Evolutionary conservation across 768 basidiomycete species (phyloP).

Genomic region (Tricholoma sp.): DNA sequence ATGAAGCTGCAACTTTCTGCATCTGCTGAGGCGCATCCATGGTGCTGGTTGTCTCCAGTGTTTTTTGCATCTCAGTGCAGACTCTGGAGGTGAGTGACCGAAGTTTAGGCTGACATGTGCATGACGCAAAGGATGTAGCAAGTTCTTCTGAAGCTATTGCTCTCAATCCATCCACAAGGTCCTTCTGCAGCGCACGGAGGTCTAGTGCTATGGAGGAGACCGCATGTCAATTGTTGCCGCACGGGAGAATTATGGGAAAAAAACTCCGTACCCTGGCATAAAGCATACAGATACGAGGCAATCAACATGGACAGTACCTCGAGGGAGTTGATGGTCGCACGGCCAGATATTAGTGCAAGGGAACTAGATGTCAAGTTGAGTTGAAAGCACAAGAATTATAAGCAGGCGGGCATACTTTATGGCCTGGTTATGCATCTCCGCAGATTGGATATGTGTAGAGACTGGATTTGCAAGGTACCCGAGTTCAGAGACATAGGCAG

Average conservation of each 20-base stretch:
- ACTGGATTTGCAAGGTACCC: constrained; percentile 82
- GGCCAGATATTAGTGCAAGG: constrained; percentile 77
- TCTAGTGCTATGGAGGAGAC: constrained; percentile 53
- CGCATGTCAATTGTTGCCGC: not conserved
- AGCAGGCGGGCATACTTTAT: constrained; percentile 58
- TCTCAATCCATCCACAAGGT: constrained; percentile 49
- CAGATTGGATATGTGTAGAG: constrained; percentile 78
- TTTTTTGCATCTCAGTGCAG: constrained; percentile 37
- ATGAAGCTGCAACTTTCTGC: constrained; percentile 62
- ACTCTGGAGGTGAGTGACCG: constrained; percentile 31
- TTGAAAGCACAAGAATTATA: not conserved
- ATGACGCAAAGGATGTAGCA: constrained; percentile 34
- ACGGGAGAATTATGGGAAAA: not conserved
- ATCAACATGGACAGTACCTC: constrained; percentile 74
- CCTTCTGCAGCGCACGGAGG: constrained; percentile 67
- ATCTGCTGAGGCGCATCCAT: constrained; percentile 72
- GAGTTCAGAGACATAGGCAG: constrained; percentile 78
- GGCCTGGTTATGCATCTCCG: constrained; percentile 91
- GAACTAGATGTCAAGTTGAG: constrained; percentile 43
- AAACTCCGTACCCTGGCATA: constrained; percentile 51
- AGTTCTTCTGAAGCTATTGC: constrained; percentile 49
- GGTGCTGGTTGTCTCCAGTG: constrained; percentile 61
- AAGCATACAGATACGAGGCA: constrained; percentile 67
- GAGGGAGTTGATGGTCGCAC: constrained; percentile 72
- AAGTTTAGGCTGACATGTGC: constrained; percentile 31